Percentiles rank a stretch among this genome's conserved stretches.
Conservation (phyloP, 768 basidiomycete genomes). For the Lentinula raphanica region DNA sequence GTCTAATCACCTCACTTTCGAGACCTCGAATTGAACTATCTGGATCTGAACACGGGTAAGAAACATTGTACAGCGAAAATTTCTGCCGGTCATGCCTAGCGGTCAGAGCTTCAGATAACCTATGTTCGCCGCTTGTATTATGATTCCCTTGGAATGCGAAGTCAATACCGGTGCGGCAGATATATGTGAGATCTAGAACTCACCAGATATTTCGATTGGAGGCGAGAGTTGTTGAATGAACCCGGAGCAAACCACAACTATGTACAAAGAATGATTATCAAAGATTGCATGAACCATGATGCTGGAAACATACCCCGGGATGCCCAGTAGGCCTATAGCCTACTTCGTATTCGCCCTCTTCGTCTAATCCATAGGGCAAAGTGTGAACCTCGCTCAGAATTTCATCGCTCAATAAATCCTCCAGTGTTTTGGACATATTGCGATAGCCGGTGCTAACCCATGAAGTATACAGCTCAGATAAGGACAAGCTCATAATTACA, state of each 20-base stretch:
- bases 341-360: slow-evolving; percentile 23
- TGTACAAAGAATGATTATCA: no score
- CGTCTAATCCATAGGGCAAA: slow-evolving; percentile 23
- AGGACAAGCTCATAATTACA: neutral
- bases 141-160: neutral
- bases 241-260: slow-evolving; percentile 23
- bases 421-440: slow-evolving; percentile 17
- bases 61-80: no score
- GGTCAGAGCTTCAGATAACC: neutral
- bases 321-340: slow-evolving; percentile 26
- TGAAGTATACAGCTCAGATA: neutral
- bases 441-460: slow-evolving; percentile 22
- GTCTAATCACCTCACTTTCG: no score
- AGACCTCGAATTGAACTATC: no score
- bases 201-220: slow-evolving; percentile 22
- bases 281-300: neutral
- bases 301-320: slow-evolving; percentile 19
- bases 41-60: no score
- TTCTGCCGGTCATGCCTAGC: neutral
- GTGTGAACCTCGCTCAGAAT: slow-evolving; percentile 14
- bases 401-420: slow-evolving; percentile 21
- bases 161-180: neutral
- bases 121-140: neutral
- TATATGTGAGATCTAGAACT: neutral
- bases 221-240: slow-evolving; percentile 17